Percentiles rank a stretch among this genome's conserved stretches.
phyloP scores from a whole-genome alignment of 257 asterid genomes.

The Prunella vulgaris region DNA sequence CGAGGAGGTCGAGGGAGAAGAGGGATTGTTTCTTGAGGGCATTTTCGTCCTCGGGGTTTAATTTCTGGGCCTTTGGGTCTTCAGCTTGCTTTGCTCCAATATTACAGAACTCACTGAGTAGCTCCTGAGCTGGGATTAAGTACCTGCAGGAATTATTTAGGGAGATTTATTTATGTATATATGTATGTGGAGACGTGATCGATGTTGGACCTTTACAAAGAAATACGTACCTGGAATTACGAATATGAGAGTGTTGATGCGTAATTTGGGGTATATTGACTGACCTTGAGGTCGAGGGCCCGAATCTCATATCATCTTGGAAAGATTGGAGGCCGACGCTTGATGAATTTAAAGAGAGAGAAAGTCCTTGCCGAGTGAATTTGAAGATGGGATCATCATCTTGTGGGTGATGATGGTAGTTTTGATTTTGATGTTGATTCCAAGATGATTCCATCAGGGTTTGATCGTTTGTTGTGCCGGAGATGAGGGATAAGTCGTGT shows the following conservation, averaged over 20 bases:
- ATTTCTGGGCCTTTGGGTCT: constrained; percentile 10
- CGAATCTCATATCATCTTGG: constrained; percentile 39
- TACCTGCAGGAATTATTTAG: too few relatives aligned
- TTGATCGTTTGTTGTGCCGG: constrained; percentile 25
- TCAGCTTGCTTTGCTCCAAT: constrained; percentile 41
- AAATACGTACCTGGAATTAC: constrained; percentile 49
- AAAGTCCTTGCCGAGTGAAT: constrained; percentile 50
- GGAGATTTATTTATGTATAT: too few relatives aligned
- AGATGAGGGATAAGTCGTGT: constrained; percentile 17
- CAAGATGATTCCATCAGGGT: constrained; percentile 26
- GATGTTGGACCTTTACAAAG: too few relatives aligned
- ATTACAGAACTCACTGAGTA: constrained; percentile 67
- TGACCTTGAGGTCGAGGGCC: constrained; percentile 53
- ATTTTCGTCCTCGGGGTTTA: constrained; percentile 37
- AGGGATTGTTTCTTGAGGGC: constrained; percentile 44
- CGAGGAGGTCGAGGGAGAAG: constrained; percentile 62
- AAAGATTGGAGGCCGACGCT: constrained; percentile 59
- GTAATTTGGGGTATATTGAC: constrained; percentile 23
- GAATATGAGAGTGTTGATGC: constrained; percentile 33
- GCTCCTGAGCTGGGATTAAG: constrained; percentile 65
- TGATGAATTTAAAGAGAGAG: constrained; percentile 65
- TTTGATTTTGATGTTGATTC: constrained; percentile 24
- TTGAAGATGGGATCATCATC: not conserved
- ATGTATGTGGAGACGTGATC: too few relatives aligned
- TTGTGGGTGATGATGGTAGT: too few relatives aligned